Base-by-base conservation (phyloP, 1,284 basidiomycete genomes). In the Malassezia pachydermatis region DNA sequence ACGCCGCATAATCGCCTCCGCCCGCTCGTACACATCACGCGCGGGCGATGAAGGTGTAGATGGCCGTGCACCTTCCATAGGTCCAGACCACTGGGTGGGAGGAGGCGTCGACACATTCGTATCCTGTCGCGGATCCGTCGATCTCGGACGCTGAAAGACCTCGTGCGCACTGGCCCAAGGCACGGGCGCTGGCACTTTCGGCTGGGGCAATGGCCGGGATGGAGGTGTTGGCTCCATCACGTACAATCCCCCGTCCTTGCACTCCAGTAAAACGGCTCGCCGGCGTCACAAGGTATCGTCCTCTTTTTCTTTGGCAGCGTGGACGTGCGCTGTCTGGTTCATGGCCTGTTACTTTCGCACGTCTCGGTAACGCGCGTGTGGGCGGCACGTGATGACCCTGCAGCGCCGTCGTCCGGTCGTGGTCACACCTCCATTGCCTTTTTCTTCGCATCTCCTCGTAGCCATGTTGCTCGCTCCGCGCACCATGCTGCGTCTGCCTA, bases 141-240 rank as follows among this genome's bases (percentile, higher is more conserved):
- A 25, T 7, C n/a, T 25, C 19, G 24, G 29, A 23, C 16, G 9
- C 5, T 13, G 34, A 10, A 44, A 34, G 24, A 43, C 24, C 9
- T 51, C 48, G 25, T 39, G 40, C 6, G 48, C 48, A 27, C 36
- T 45, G 22, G 48, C 29, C 23, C 28, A 49, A 5, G 46, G 22
- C 34, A n/a, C 45, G 14, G 14, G 17, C 19, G 30, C 11, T 3
- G 22, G 17, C 16, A 35, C 43, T 16, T 20, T 13, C 23, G 48
- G 48, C 37, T n/a, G 43, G 7, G 48, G 48, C 41, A 51, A 32
- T 16, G 48, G 48, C 29, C 48, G 48, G 41, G 19, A 17, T 9
- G 34, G 9, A 14, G 14, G 8, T 36, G 9, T 36, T 36, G 34
- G 13, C n/a, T 30, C 29, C 29, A 30, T 10, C 29, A 30, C 29